Conservation (phyloP, 192 early-diverging fungal genomes). For the Coemansia sp. region DNA sequence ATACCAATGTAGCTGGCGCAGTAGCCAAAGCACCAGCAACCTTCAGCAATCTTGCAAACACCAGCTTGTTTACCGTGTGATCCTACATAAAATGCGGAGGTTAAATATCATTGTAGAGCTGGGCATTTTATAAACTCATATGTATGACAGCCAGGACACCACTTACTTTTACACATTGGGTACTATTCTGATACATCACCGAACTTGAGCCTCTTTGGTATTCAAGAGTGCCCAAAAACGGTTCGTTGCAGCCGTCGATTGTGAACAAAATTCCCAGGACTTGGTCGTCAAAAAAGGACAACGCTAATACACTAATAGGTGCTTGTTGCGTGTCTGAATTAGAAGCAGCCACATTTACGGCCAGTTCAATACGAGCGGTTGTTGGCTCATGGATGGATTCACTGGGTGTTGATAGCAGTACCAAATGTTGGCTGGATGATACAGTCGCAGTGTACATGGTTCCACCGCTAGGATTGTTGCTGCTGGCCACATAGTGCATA, state of each 20-base stretch:
- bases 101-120: no score
- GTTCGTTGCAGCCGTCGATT: conserved; percentile 20
- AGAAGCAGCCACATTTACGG: not conserved
- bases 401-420: not conserved
- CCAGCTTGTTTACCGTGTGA: conserved; percentile 6
- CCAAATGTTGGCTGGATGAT: not conserved
- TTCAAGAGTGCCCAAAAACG: conserved; percentile 25
- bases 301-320: conserved; percentile 13
- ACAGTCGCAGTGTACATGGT: conserved; percentile 1
- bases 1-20: conserved; percentile 9
- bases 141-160: no score
- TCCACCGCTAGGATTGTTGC: not conserved
- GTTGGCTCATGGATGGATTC: not conserved
- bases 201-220: conserved; percentile 9
- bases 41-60: conserved; percentile 19
- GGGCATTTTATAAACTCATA: no score
- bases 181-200: not conserved
- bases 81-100: not conserved
- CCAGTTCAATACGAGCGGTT: conserved; percentile 5
- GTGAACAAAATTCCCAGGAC: conserved; percentile 30
- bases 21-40: conserved; percentile 15
- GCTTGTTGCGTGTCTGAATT: not conserved
- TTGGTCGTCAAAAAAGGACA: conserved; percentile 39
- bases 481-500: conserved; percentile 13
- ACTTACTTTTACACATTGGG: conserved; percentile 4